Evolutionary conservation across 495 filamentous ascomycete genomes (phyloP), one percentile per base, ranked within the genome.

Genomic region (Sphaerosporella brunnea): DNA sequence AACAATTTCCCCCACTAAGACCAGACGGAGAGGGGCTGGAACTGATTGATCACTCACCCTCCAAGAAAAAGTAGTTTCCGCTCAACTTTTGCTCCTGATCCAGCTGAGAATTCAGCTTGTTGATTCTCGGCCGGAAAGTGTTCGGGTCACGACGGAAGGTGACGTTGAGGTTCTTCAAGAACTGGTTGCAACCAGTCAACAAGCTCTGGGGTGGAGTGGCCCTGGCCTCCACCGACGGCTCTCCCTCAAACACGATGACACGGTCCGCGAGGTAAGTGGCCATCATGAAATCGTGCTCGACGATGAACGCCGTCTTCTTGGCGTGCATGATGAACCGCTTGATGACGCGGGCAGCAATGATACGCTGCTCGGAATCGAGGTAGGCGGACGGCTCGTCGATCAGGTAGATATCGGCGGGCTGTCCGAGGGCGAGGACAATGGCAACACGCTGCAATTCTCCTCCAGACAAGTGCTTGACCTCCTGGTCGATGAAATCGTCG

Each of bases 211-310:
- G 92, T 40, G 72, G 68, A 65, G 93, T 93, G 36, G 90, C 90
- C 40, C 73, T 80, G 30, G 90, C 78, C 51, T 94, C 71, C 50
- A 93, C 68, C 58, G 85, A 90, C 11, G 92, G 86, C 65, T 87
- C 61, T 53, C 90, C 90, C 61, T 94, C 90, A 59, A 97, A 97
- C 53, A 96, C 90, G 61, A 97, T 96, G 60, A 97, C 90, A 55
- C 88, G 82, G 59, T 97, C 90, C 34, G 92, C 90, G 16, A 96
- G 77, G 64, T 97, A 97, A 15, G 90, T 82, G 9, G 51, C 49
- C 90, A 96, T 96, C 70, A 95, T 96, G 69, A 97, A 96, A 77
- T 97, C 92, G 80, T 97, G 90, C 77, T 97, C 90, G 56, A 96
- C 90, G 52, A 97, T 76, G 64, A 97, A 96, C 28, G 92, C 90